Evolutionary conservation across 2,329 filamentous ascomycete species (phyloP).

Genomic region (Blastomyces silverae): DNA sequence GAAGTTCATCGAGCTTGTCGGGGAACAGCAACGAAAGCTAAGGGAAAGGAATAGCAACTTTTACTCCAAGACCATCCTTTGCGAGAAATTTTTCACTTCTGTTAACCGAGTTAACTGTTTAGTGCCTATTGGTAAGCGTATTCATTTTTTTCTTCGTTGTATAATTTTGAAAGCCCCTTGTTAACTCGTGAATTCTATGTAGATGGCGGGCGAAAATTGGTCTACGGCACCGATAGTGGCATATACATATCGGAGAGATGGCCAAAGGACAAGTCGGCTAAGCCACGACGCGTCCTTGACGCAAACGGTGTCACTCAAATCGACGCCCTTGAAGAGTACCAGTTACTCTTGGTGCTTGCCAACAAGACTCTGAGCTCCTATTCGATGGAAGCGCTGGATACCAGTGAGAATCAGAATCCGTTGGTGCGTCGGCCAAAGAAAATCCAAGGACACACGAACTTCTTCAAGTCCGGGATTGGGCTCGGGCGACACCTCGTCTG

Average conservation of each 20-base stretch:
- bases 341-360: slow-evolving; percentile 80
- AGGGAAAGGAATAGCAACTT: slow-evolving; percentile 65
- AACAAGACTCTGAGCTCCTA: slow-evolving; percentile 93
- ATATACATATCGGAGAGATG: slow-evolving; percentile 89
- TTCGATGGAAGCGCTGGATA: slow-evolving; percentile 76
- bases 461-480: slow-evolving; percentile 96
- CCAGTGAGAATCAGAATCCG: slow-evolving; percentile 65
- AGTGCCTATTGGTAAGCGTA: slow-evolving; percentile 70
- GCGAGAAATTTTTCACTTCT: slow-evolving; percentile 84
- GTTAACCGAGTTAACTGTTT: slow-evolving; percentile 90
- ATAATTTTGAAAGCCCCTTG: not conserved
- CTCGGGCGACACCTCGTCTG: slow-evolving; percentile 90
- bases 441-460: slow-evolving; percentile 94
- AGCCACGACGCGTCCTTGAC: slow-evolving; percentile 78
- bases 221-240: slow-evolving; percentile 89
- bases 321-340: slow-evolving; percentile 92
- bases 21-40: slow-evolving; percentile 79
- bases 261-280: slow-evolving; percentile 66
- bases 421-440: slow-evolving; percentile 84
- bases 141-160: not conserved
- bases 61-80: slow-evolving; percentile 61
- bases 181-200: slow-evolving; percentile 8
- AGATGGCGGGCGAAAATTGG: slow-evolving; percentile 92
- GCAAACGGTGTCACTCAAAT: slow-evolving; percentile 84
- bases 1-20: slow-evolving; percentile 96